A percentile compares a stretch with the other conserved stretches of the same genome.
phyloP scores from a whole-genome alignment of 1,139 yeast genomes.

The Saccharomycopsis crataegensis region DNA sequence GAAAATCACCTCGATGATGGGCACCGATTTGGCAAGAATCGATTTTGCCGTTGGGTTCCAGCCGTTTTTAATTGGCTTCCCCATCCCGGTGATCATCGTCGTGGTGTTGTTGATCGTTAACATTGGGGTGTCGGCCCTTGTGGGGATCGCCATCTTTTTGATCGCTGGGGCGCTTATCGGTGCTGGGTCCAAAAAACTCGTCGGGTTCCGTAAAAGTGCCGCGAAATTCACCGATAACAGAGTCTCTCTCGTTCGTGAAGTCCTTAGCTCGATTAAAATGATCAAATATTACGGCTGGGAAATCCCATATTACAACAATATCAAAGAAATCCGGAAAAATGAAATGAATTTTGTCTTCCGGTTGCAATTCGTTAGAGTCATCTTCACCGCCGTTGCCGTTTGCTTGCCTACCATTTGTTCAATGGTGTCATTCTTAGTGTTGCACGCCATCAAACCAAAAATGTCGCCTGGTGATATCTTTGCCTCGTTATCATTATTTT shows the following conservation, averaged over 20 bases:
- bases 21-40: conserved; percentile 68
- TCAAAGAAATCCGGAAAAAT: conserved; percentile 31
- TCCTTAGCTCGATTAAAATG: conserved; percentile 56
- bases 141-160: conserved; percentile 47
- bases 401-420: conserved; percentile 39
- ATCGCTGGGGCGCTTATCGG: conserved; percentile 28
- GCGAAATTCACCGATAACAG: conserved; percentile 49
- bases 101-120: conserved; percentile 52
- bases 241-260: conserved; percentile 55
- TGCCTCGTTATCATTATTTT: conserved; percentile 62
- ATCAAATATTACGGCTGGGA: conserved; percentile 78
- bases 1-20: conserved; percentile 56
- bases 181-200: conserved; percentile 28
- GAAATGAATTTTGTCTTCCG: conserved; percentile 37
- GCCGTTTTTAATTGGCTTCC: conserved; percentile 53
- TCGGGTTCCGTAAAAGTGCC: conserved; percentile 37
- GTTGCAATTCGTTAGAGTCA: conserved; percentile 37
- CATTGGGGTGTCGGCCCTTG: conserved; percentile 58
- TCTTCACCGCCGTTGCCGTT: conserved; percentile 36
- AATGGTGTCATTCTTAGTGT: conserved; percentile 39
- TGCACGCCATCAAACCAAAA: conserved; percentile 30
- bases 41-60: conserved; percentile 63
- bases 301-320: conserved; percentile 38
- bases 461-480: conserved; percentile 51
- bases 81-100: conserved; percentile 43